Evolutionary conservation across 2,329 filamentous ascomycete genomes (phyloP).

Genomic region (Colletotrichum phormii): DNA sequence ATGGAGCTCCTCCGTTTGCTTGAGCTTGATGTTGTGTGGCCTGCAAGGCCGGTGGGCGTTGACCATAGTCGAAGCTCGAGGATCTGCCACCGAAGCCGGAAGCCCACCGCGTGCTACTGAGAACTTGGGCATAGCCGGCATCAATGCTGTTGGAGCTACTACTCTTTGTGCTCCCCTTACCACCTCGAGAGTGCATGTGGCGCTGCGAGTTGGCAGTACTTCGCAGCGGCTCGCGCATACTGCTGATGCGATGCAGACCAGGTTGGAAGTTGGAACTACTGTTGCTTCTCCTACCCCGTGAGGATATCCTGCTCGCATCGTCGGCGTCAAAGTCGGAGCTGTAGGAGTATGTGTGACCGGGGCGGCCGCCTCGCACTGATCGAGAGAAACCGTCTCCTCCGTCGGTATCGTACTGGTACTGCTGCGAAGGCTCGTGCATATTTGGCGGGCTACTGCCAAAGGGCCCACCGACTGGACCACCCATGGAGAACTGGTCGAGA

Average conservation of each 20-base stretch:
- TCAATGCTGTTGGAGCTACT: conserved; percentile 77
- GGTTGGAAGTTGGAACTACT: conserved; percentile 80
- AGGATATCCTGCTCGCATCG: conserved; percentile 65
- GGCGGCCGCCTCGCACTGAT: conserved; percentile 36
- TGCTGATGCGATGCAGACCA: conserved; percentile 71
- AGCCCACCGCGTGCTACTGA: conserved; percentile 69
- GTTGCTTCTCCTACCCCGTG: conserved; percentile 78
- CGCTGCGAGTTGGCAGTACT: conserved; percentile 54
- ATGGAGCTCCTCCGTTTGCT: conserved; percentile 45
- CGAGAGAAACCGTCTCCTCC: conserved; percentile 25
- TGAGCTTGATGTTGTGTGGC: conserved; percentile 40
- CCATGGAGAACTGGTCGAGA: conserved; percentile 82
- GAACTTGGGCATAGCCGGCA: conserved; percentile 68
- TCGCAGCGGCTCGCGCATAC: conserved; percentile 62
- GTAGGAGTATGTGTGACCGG: conserved; percentile 61
- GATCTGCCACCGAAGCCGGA: conserved; percentile 68
- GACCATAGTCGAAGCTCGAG: conserved; percentile 80
- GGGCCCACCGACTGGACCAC: conserved; percentile 31
- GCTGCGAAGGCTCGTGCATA: conserved; percentile 29
- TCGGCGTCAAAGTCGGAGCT: conserved; percentile 71
- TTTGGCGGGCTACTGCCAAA: conserved; percentile 14
- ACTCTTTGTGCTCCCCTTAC: conserved; percentile 79
- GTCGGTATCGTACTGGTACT: conserved; percentile 35
- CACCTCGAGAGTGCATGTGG: conserved; percentile 64
- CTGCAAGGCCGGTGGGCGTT: conserved; percentile 49